These are phyloP conservation scores for Epichloe amarillans DNA, from an alignment of 2,329 filamentous ascomycete genomes.

Conservation along the genomic window DNA sequence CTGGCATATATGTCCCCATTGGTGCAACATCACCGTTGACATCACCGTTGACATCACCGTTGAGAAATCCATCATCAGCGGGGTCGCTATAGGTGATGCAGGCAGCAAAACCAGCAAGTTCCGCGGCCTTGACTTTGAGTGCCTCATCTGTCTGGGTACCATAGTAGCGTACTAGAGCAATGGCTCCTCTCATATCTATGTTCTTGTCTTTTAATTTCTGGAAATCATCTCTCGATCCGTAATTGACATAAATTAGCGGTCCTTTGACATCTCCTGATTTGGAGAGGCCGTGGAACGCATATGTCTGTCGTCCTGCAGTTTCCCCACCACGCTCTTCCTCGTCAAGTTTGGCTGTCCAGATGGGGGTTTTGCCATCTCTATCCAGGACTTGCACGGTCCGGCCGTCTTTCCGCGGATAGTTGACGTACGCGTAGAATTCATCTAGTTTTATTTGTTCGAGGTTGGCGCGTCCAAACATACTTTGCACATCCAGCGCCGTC, in stretches of 20 bases:
- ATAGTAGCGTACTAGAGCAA: constrained; percentile 72
- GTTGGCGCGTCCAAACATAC: constrained; percentile 56
- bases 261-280: constrained; percentile 77
- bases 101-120: constrained; percentile 71
- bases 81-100: constrained; percentile 92
- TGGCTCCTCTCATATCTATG: constrained; percentile 62
- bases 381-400: constrained; percentile 71
- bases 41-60: constrained; percentile 57
- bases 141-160: constrained; percentile 60
- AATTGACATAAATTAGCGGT: constrained; percentile 83
- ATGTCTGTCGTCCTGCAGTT: constrained; percentile 52
- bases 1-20: constrained; percentile 65
- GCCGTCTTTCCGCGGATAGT: constrained; percentile 70
- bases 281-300: constrained; percentile 79
- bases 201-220: constrained; percentile 55
- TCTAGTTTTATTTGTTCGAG: constrained; percentile 68
- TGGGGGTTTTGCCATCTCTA: constrained; percentile 43
- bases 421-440: constrained; percentile 79
- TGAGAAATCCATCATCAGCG: constrained; percentile 64
- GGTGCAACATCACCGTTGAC: constrained; percentile 61
- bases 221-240: constrained; percentile 77
- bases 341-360: constrained; percentile 73
- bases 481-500: constrained; percentile 71
- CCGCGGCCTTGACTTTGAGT: constrained; percentile 80
- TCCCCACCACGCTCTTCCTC: constrained; percentile 58